phyloP scores from a whole-genome alignment of 2,329 filamentous ascomycete genomes.

The Didymellaceae sp. region DNA sequence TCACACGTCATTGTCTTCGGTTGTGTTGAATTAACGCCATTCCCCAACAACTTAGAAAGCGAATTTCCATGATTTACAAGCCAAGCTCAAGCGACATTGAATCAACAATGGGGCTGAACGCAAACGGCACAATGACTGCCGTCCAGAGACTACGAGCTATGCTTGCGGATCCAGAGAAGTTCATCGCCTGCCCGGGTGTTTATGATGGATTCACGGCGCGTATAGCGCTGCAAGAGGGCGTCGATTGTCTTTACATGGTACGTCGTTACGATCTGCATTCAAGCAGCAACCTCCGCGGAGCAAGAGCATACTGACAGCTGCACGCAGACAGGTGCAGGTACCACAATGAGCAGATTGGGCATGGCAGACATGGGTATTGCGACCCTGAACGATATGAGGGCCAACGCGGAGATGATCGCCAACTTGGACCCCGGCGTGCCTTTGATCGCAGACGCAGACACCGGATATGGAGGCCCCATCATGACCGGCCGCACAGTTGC shows the following conservation, averaged over 20 bases:
- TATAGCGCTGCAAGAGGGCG: conserved; percentile 67
- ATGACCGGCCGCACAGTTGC: conserved; percentile 60
- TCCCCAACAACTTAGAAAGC: conserved; percentile 1
- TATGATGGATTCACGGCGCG: conserved; percentile 72
- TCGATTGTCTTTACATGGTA: conserved; percentile 73
- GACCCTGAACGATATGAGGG: conserved; percentile 67
- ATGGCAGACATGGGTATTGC: conserved; percentile 69
- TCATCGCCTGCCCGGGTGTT: conserved; percentile 68
- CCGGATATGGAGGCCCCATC: conserved; percentile 57
- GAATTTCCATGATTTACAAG: not conserved
- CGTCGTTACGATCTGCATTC: conserved; percentile 14
- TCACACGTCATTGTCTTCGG: not conserved
- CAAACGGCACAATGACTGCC: conserved; percentile 24
- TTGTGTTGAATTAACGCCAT: conserved; percentile 8
- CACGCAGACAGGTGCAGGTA: conserved; percentile 66
- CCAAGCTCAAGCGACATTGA: not conserved
- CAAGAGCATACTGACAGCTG: not conserved
- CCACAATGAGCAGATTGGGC: conserved; percentile 65
- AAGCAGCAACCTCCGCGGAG: not conserved
- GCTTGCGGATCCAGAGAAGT: conserved; percentile 40
- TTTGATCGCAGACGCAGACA: conserved; percentile 68
- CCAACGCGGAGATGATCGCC: conserved; percentile 70
- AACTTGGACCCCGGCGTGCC: conserved; percentile 62
- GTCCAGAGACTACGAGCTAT: conserved; percentile 42
- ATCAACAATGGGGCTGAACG: conserved; percentile 17